phyloP scores from a whole-genome alignment of 1,139 yeast species.

The Arxiozyma slooffiae region DNA sequence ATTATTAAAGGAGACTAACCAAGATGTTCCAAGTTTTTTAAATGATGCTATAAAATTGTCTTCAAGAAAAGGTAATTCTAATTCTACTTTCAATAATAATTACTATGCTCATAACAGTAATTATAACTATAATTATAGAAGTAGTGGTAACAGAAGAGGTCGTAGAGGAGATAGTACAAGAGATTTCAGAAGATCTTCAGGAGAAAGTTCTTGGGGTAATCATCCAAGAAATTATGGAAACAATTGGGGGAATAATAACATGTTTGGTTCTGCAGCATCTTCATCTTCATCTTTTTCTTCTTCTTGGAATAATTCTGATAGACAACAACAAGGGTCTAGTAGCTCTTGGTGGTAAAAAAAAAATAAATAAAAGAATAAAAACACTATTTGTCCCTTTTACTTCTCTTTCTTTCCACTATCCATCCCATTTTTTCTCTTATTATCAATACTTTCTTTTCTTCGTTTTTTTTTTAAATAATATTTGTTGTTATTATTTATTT shows the following conservation, averaged over 20 bases:
- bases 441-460: not conserved
- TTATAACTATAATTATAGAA: not conserved
- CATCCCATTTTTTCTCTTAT: not conserved
- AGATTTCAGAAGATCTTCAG: slow-evolving; percentile 3
- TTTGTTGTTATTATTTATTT: too few relatives aligned
- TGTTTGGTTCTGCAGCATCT: not conserved
- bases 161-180: slow-evolving; percentile 3
- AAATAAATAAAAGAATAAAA: too few relatives aligned
- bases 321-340: slow-evolving; percentile 2
- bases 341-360: slow-evolving; percentile 2
- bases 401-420: not conserved
- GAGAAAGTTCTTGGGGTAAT: slow-evolving; percentile 3
- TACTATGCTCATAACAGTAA: too few relatives aligned
- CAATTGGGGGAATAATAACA: not conserved
- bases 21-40: slow-evolving; percentile 87
- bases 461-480: too few relatives aligned
- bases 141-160: slow-evolving; percentile 3
- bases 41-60: slow-evolving; percentile 34
- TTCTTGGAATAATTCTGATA: slow-evolving; percentile 1
- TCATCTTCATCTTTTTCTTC: too few relatives aligned
- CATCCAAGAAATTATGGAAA: not conserved
- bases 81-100: not conserved
- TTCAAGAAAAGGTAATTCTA: not conserved
- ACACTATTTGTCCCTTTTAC: too few relatives aligned
- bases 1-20: slow-evolving; percentile 86